Base-by-base conservation (phyloP, 441 rosid species). In the Euphorbia schlechtendalii region DNA sequence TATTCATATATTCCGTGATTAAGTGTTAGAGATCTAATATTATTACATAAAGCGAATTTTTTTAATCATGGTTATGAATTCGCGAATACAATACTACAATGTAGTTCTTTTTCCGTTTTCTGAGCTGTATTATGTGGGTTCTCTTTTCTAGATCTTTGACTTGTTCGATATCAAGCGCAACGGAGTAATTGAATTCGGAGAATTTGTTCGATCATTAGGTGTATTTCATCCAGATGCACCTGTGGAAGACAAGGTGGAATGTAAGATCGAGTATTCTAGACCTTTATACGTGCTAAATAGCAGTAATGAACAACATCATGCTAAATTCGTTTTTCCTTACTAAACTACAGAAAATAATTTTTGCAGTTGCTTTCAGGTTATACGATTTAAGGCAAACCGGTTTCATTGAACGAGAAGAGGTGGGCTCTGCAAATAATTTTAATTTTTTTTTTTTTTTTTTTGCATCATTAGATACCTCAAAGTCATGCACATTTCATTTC, bases 121-220 rank as follows among this genome's bases (percentile, higher is more conserved):
- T 38, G 43, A 2, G 43, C 40, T 36, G 40, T 9, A 36, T 36
- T 36, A 36, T 3, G 40, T 36, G 40, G 40, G 40, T 36, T 4
- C 40, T 36, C 9, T 38, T 38, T 38, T 62, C 77, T 69, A 92
- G 98, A 76, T 92, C 53, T 92, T 92, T 56, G 89, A 86, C 78
- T 70, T 92, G 48, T 92, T 92, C 65, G 98, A 92, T 83, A 61
- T 89, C 73, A 92, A 92, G 78, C 82, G 83, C 69, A 92, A 89
- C 79, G 96, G 98, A 59, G 98, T 87, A 20, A 86, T 92, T 0
- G 92, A 86, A 57, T 92, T 87, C 59, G 96, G 93, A 3, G 98
- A 89, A 66, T 89, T 92, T 53, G 93, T 92, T 49, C 81, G 96
- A 76, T 87, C 96, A n/a, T 70, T 92, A 13, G 80, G 87, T 8